These are phyloP conservation scores for Monilinia aucupariae DNA, from an alignment of 2,329 filamentous ascomycete genomes.

Conservation along the genomic window DNA sequence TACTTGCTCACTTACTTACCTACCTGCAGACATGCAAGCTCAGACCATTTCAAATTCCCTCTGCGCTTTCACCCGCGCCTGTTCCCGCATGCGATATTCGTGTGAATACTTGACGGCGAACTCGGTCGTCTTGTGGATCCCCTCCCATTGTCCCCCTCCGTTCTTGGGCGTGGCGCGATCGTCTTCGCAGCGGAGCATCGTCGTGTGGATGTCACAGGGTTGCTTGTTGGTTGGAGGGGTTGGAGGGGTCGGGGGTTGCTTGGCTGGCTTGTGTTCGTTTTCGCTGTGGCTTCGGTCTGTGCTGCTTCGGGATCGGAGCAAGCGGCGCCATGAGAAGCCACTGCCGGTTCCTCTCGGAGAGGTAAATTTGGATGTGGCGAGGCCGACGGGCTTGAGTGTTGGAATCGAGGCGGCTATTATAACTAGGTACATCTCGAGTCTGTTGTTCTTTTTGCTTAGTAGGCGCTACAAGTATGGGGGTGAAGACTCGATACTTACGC, in stretches of 20 bases:
- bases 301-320: not conserved
- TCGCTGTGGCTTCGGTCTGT: not conserved
- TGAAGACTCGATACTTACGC: not conserved
- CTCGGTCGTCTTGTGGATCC: not conserved
- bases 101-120: not conserved
- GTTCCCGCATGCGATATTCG: not conserved
- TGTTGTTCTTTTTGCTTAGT: not conserved
- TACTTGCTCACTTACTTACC: no score
- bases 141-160: not conserved
- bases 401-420: not conserved
- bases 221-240: not conserved
- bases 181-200: not conserved
- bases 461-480: not conserved
- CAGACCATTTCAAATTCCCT: slow-evolving; percentile 1
- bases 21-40: no score
- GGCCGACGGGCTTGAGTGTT: not conserved
- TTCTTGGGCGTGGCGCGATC: not conserved
- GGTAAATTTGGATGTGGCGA: not conserved
- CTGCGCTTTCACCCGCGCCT: not conserved
- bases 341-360: not conserved
- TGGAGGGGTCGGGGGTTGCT: not conserved
- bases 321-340: not conserved
- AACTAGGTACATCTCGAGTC: not conserved
- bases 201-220: not conserved
- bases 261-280: not conserved